Base-by-base conservation (phyloP, 1,139 yeast genomes). In the Candida albicans region DNA sequence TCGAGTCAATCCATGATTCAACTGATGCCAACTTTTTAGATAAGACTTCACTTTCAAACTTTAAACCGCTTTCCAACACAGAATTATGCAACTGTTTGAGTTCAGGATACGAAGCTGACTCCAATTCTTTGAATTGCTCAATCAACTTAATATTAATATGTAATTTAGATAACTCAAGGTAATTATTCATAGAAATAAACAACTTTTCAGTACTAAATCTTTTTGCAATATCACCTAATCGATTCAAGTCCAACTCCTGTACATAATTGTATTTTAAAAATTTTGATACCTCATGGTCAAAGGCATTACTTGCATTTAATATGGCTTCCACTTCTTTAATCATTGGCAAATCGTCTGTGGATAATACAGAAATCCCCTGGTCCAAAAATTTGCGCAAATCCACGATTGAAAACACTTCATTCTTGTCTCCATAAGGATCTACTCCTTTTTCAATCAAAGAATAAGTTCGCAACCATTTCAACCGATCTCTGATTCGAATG, bases 391-490 rank as follows among this genome's bases (percentile, higher is more conserved):
- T 55, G 31, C 55, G 56, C 29, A 77, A 58, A 26, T 71, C 67
- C 1, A 60, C 61, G 30, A 79, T 58, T 6, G 70, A 58, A 48
- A 70, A 73, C 0, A 68, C 61, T 32, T 65, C 67, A 41, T 68
- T 68, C 44, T 62, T 67, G 35, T 65, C 71, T 13, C 61, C 58
- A 41, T 59, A 68, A 0, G 77, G 79, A 48, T 73, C 77, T 5
- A 67, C 72, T 2, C 79, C 79, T 13, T 58, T 56, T 13, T 62
- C 59, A 18, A 73, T 67, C 24, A 64, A 52, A 4, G 63, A 58
- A 38, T 60, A 74, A 7, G 58, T 59, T 8, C 67, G 61, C 4
- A 72, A 45, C 90, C 91, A 84, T 35, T 60, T 62, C 39, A 74
- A 52, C 42, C 81, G 67, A 38, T 70, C 71, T 36, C 80, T 65